These are phyloP conservation scores for Xylaria cubensis DNA, from an alignment of 495 filamentous ascomycete species.

Conservation along the genomic window DNA sequence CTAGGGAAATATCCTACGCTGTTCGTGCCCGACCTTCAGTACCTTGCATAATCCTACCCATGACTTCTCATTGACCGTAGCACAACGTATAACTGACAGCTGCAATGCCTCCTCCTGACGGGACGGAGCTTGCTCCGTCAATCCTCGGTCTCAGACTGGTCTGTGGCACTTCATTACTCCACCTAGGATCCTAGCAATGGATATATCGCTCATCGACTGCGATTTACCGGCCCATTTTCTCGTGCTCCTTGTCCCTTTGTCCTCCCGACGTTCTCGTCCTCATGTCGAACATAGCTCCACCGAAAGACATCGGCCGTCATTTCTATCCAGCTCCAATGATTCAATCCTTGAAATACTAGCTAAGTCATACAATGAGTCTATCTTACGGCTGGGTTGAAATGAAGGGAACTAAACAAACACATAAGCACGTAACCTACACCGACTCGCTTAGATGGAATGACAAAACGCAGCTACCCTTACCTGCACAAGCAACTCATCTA, in stretches of 20 bases:
- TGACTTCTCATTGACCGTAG: not conserved
- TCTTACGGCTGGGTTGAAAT: too few species aligned
- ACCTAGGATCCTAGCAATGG: not conserved
- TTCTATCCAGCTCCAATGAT: too few species aligned
- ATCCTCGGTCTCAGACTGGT: not conserved
- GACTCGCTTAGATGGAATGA: not conserved
- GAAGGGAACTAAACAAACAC: not conserved
- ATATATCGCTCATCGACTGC: not conserved
- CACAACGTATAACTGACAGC: slow-evolving; percentile 7
- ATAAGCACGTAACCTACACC: not conserved
- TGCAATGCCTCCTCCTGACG: not conserved
- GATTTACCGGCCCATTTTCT: not conserved
- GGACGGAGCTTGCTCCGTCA: not conserved
- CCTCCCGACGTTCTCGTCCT: not conserved
- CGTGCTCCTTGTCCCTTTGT: not conserved
- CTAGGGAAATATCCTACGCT: not conserved
- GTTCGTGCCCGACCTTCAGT: not conserved
- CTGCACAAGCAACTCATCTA: not conserved
- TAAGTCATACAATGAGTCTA: too few species aligned
- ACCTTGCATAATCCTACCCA: slow-evolving; percentile 12
- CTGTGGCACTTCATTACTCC: not conserved
- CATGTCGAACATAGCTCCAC: too few species aligned
- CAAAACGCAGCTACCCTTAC: slow-evolving; percentile 12
- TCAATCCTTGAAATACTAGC: too few species aligned
- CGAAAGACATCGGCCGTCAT: too few species aligned